phyloP scores from a whole-genome alignment of 2,329 filamentous ascomycete genomes.

The Epichloe scottii region DNA sequence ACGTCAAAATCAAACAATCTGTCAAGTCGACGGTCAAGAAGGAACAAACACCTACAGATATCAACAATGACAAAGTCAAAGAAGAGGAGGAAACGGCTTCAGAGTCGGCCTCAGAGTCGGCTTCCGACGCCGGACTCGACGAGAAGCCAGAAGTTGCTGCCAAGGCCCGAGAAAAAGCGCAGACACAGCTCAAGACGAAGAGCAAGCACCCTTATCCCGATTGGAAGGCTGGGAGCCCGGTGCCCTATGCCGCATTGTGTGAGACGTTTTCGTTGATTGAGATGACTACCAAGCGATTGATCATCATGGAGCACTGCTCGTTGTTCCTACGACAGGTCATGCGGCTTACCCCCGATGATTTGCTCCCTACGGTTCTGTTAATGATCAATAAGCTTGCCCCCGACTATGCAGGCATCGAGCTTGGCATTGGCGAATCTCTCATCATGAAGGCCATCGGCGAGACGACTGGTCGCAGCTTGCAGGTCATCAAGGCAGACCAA shows the following conservation, averaged over 20 bases:
- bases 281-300: conserved; percentile 80
- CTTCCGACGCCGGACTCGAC: conserved; percentile 36
- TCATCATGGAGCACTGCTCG: conserved; percentile 81
- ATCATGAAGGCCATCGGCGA: conserved; percentile 99
- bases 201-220: conserved; percentile 81
- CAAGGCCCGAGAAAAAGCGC: conserved; percentile 69
- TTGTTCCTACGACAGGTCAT: conserved; percentile 91
- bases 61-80: conserved; percentile 16
- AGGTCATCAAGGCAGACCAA: conserved; percentile 89
- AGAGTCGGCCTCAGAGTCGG: conserved; percentile 16
- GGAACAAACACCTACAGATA: conserved; percentile 12
- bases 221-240: conserved; percentile 79
- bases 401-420: conserved; percentile 89
- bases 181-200: conserved; percentile 57
- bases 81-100: conserved; percentile 7
- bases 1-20: background rate
- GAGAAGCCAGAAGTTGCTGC: conserved; percentile 57
- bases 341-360: conserved; percentile 73
- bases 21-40: conserved; percentile 6
- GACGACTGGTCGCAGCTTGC: conserved; percentile 74
- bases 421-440: conserved; percentile 95
- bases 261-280: conserved; percentile 91
- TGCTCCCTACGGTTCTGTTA: conserved; percentile 77
- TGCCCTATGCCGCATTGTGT: conserved; percentile 89
- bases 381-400: conserved; percentile 98